These are phyloP conservation scores for Leptographium wingfieldii DNA, from an alignment of 2,329 filamentous ascomycete genomes.

Conservation along the genomic window DNA sequence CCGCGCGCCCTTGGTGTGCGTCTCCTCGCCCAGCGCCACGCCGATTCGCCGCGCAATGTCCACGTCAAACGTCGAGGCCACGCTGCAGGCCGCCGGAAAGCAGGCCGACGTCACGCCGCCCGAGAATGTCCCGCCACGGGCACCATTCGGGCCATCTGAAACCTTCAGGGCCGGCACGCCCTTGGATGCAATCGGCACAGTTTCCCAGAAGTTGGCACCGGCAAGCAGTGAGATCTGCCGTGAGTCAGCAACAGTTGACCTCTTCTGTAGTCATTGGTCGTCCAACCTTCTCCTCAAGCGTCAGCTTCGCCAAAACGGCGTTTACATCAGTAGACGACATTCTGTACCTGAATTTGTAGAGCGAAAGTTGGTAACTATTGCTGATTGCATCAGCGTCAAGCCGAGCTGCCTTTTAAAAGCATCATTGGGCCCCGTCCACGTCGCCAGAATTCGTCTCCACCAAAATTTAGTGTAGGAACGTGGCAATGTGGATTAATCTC, in stretches of 20 bases:
- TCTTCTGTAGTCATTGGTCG: background rate
- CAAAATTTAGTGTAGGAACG: background rate
- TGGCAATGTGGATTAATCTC: background rate
- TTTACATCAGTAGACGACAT: background rate
- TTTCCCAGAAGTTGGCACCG: conserved; percentile 58
- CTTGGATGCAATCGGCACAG: conserved; percentile 47
- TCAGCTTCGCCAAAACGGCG: conserved; percentile 20
- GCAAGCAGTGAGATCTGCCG: conserved; percentile 43
- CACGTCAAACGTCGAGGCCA: conserved; percentile 69
- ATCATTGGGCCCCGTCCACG: background rate
- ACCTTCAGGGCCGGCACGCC: conserved; percentile 48
- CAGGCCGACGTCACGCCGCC: conserved; percentile 61
- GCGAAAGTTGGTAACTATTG: background rate
- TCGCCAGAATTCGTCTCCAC: background rate
- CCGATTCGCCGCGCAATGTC: conserved; percentile 58
- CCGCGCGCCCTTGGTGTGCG: conserved; percentile 48
- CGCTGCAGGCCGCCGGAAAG: conserved; percentile 65
- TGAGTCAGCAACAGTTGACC: background rate
- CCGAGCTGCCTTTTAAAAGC: background rate
- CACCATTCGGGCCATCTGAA: conserved; percentile 58
- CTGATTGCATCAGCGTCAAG: background rate
- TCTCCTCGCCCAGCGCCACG: conserved; percentile 57
- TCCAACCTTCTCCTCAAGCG: conserved; percentile 44
- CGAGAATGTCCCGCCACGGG: conserved; percentile 55
- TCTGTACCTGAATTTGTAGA: background rate